phyloP scores from a whole-genome alignment of 2,329 filamentous ascomycete genomes.

The Rhynchosporium graminicola region DNA sequence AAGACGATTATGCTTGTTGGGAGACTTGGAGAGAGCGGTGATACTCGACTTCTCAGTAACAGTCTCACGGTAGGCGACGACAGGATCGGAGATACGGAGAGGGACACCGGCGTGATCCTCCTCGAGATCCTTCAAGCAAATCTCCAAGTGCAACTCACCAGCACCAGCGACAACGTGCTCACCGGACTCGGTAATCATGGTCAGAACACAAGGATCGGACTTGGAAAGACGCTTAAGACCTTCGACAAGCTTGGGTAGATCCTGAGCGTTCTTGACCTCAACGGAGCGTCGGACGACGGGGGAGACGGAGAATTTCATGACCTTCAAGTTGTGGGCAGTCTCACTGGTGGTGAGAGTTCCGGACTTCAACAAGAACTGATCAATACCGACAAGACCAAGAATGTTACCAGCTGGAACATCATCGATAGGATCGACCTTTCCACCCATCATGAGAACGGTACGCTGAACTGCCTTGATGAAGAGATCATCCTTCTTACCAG shows the following conservation, averaged over 20 bases:
- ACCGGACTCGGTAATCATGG: slow-evolving; percentile 84
- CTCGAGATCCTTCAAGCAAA: slow-evolving; percentile 99
- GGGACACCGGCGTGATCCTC: slow-evolving; percentile 99
- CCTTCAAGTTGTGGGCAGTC: slow-evolving; percentile 99
- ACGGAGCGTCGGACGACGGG: slow-evolving; percentile 98
- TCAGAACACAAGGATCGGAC: slow-evolving; percentile 98
- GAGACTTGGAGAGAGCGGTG: slow-evolving; percentile 97
- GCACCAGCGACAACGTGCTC: slow-evolving; percentile 99
- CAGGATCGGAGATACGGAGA: slow-evolving; percentile 95
- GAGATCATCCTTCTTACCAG: slow-evolving; percentile 97
- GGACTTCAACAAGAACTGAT: slow-evolving; percentile 99
- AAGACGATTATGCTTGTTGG: slow-evolving; percentile 99
- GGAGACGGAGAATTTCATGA: slow-evolving; percentile 99
- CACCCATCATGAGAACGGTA: slow-evolving; percentile 99
- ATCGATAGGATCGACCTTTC: slow-evolving; percentile 97
- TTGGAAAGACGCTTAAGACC: slow-evolving; percentile 99
- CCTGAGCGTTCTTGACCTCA: slow-evolving; percentile 99
- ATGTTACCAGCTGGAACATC: slow-evolving; percentile 99
- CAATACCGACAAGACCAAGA: slow-evolving; percentile 97
- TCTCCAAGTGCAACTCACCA: slow-evolving; percentile 99
- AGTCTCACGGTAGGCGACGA: slow-evolving; percentile 98
- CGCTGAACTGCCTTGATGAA: slow-evolving; percentile 99
- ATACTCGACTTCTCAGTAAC: slow-evolving; percentile 84
- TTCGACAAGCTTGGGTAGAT: slow-evolving; percentile 99
- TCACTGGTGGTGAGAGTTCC: slow-evolving; percentile 98